Evolutionary conservation across 305 asterid species (phyloP).

Genomic region (Solanum hybrid): DNA sequence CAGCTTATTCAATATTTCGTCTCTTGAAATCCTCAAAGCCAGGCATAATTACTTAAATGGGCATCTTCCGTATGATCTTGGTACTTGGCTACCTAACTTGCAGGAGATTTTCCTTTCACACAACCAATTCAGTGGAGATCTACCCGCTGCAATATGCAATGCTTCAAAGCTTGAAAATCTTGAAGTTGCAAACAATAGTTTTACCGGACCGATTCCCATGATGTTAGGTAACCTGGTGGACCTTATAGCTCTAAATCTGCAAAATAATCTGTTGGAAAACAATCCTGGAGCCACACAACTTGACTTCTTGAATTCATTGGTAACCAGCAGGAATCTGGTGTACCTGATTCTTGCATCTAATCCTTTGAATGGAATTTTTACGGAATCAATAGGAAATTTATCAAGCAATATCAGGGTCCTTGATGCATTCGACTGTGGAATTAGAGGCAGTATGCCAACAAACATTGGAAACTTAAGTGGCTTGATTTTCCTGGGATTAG

Average conservation of each 20-base stretch:
- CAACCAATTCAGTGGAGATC: slow-evolving; percentile 31
- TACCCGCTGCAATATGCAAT: slow-evolving; percentile 34
- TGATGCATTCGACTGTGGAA: slow-evolving; percentile 20
- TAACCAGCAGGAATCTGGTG: slow-evolving; percentile 22
- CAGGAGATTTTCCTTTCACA: slow-evolving; percentile 27
- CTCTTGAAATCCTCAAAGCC: slow-evolving; percentile 22
- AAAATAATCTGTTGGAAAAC: slow-evolving; percentile 14
- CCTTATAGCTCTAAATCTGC: slow-evolving; percentile 18
- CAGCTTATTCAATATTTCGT: slow-evolving; percentile 27
- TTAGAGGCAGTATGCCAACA: slow-evolving; percentile 22
- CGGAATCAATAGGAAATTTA: slow-evolving; percentile 33
- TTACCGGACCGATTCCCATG: slow-evolving; percentile 22
- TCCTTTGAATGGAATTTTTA: slow-evolving; percentile 27
- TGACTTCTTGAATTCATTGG: slow-evolving; percentile 26
- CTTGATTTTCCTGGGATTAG: slow-evolving; percentile 18
- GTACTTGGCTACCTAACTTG: slow-evolving; percentile 31
- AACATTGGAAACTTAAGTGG: slow-evolving; percentile 33
- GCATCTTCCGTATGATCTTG: slow-evolving; percentile 27
- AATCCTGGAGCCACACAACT: slow-evolving; percentile 17
- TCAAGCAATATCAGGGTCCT: slow-evolving; percentile 22
- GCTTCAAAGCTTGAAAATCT: slow-evolving; percentile 23
- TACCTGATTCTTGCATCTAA: slow-evolving; percentile 23
- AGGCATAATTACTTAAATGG: slow-evolving; percentile 30
- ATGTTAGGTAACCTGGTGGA: slow-evolving; percentile 26
- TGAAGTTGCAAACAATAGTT: slow-evolving; percentile 30